Evolutionary conservation across 1,139 yeast genomes (phyloP).

Genomic region (Scheffersomyces illinoinensis): DNA sequence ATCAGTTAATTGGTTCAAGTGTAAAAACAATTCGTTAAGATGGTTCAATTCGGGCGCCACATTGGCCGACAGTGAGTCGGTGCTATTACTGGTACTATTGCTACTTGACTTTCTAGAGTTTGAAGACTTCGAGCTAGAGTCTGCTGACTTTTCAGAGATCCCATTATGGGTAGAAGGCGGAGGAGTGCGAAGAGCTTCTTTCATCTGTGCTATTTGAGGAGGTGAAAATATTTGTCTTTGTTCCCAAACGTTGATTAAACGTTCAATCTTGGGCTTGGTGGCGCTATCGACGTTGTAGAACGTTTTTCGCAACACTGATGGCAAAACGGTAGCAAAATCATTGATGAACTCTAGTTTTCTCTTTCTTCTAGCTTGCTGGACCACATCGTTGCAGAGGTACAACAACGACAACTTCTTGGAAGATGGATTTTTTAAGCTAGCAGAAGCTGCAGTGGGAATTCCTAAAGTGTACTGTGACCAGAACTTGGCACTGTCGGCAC

Average conservation of each 20-base stretch:
- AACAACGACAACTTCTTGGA: constrained; percentile 58
- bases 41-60: constrained; percentile 42
- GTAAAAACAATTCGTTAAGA: constrained; percentile 33
- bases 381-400: constrained; percentile 80
- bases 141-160: neutral
- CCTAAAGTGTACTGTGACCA: constrained; percentile 55
- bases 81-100: neutral
- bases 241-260: constrained; percentile 75
- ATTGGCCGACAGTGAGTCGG: constrained; percentile 4
- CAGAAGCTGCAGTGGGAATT: constrained; percentile 4
- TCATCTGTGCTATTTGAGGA: constrained; percentile 45
- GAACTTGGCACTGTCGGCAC: constrained; percentile 54
- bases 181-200: constrained; percentile 30
- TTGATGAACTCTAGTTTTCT: constrained; percentile 58
- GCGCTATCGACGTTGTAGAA: constrained; percentile 37
- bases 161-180: neutral
- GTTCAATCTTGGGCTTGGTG: constrained; percentile 55
- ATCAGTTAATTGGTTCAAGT: constrained; percentile 30
- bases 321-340: constrained; percentile 56
- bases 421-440: constrained; percentile 27
- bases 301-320: constrained; percentile 31
- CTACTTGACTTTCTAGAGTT: neutral
- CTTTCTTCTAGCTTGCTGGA: constrained; percentile 75
- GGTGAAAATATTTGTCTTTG: constrained; percentile 60
- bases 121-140: neutral